Base-by-base conservation (phyloP, 1,284 basidiomycete genomes). In the Trichosporon faecale region DNA sequence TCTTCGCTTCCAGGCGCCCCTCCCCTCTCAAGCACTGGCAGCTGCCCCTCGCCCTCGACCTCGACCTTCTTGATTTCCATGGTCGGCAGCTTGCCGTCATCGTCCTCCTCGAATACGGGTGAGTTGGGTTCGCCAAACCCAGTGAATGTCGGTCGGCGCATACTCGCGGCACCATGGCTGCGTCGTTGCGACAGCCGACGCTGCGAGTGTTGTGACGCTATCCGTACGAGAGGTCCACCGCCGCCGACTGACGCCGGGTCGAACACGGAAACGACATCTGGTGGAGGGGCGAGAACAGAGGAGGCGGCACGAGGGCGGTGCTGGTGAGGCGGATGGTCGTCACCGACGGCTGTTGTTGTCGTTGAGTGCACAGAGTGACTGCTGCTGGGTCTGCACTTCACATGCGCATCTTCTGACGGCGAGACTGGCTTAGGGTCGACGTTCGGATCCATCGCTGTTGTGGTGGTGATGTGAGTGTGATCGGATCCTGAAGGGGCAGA, bases 171-270 rank as follows among this genome's bases (percentile, higher is more conserved):
- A 14, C 64, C 25, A 23, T n/a, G 33, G 21, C 33, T 63, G 9
- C 61, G 61, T 1, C 11, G 2, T 8, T n/a, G 33, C 8, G 21
- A n/a, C 4, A 65, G n/a, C 4, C 37, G 35, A 11, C 70, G 70
- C 35, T 64, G 40, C 3, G 72, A 69, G 68, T 77, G 73, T 23
- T 74, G 75, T 0, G 79, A 77, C 4, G 77, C 76, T 35, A 80
- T 77, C 23, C 79, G 74, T 46, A 70, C 71, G 8, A 80, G 71
- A 0, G 79, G 79, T 4, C 79, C 79, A 14, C 79, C 79, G 5
- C 79, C 79, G 18, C 79, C 79, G 1, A 72, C 75, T 1, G 74
- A 73, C 12, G 79, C 79, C 1, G 79, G 79, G 69, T 80, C 79
- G 52, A 80, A 72, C 21, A 78, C 69, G 6, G 72, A 57, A n/a